A percentile compares a stretch with the other conserved stretches of the same genome.
These are phyloP conservation scores for Trichoderma semiorbis DNA, from an alignment of 2,329 filamentous ascomycete species.

Conservation along the genomic window DNA sequence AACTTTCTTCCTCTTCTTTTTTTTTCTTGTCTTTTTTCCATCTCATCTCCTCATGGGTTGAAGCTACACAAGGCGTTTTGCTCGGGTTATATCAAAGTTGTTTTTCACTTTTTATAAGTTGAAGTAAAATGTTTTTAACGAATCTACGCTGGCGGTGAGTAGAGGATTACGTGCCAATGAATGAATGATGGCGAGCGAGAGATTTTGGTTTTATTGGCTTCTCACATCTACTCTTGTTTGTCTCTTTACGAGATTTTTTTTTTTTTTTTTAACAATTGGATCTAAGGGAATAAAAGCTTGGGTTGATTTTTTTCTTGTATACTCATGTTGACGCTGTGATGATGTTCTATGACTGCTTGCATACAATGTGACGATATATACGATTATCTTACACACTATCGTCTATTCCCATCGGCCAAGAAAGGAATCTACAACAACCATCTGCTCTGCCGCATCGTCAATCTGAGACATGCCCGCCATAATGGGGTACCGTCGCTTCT, in stretches of 20 bases:
- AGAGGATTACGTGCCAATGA: neutral
- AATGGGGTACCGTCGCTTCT: neutral
- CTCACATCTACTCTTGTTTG: neutral
- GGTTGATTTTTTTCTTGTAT: neutral
- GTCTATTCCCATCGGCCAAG: neutral
- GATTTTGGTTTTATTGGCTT: neutral
- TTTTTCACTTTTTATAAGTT: neutral
- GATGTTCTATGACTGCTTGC: neutral
- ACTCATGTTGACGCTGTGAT: neutral
- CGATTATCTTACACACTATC: too few species aligned
- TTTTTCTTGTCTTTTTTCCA: neutral
- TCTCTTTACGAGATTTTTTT: neutral
- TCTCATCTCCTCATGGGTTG: neutral
- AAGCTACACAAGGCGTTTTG: neutral
- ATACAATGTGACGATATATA: neutral
- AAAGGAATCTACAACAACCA: neutral
- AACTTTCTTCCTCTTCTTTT: neutral
- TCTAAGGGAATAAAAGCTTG: slow-evolving; percentile 6
- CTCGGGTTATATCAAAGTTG: neutral
- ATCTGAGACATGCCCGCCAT: neutral
- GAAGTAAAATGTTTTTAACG: neutral
- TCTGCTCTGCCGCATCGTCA: neutral
- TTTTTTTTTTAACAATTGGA: neutral
- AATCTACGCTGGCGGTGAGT: neutral
- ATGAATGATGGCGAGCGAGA: slow-evolving; percentile 5